These are phyloP conservation scores for Fusarium sterilihyphosum DNA, from an alignment of 2,329 filamentous ascomycete species.

Conservation along the genomic window DNA sequence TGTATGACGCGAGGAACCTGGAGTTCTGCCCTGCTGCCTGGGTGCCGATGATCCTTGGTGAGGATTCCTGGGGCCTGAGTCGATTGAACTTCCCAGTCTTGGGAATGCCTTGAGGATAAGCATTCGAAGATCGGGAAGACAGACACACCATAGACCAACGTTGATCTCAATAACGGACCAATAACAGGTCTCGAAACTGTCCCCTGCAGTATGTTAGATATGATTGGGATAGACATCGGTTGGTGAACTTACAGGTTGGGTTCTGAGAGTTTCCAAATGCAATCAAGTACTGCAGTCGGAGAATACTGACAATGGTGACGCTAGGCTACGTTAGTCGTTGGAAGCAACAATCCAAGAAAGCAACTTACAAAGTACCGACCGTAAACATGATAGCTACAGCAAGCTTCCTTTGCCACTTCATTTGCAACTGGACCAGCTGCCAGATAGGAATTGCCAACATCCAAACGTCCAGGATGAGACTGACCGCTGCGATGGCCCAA, in stretches of 20 bases:
- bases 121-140: neutral
- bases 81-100: neutral
- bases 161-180: constrained; percentile 5
- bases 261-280: constrained; percentile 5
- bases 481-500: constrained; percentile 15
- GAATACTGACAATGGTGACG: constrained; percentile 9
- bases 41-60: neutral
- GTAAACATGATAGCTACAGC: constrained; percentile 4
- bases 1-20: neutral
- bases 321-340: neutral
- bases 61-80: neutral
- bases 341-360: fast-evolving
- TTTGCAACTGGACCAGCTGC: neutral
- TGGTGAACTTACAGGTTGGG: constrained; percentile 6
- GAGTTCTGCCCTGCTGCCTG: neutral
- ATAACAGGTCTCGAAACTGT: neutral
- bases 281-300: neutral
- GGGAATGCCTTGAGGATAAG: neutral
- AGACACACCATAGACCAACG: neutral
- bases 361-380: constrained; percentile 1
- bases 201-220: neutral
- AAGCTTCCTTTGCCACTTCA: constrained; percentile 13
- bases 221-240: fast-evolving
- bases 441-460: neutral
- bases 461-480: neutral